Evolutionary conservation across 495 filamentous ascomycete genomes (phyloP).

Genomic region (Penicillium subrubescens): DNA sequence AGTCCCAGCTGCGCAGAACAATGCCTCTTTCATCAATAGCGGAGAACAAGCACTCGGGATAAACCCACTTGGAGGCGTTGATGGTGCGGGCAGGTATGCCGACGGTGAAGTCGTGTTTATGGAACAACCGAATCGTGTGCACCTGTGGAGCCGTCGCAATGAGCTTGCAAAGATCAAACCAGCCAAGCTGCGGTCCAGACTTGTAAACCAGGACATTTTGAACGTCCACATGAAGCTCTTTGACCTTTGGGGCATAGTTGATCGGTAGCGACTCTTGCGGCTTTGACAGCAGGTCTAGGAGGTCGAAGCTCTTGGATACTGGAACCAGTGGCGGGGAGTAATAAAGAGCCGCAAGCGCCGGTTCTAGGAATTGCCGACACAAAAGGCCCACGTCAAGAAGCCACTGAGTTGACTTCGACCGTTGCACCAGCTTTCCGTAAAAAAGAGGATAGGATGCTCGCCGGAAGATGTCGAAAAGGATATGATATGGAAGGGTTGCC

Average conservation of each 20-base stretch:
- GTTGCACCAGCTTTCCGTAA: slow-evolving; percentile 41
- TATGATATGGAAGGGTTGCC: slow-evolving; percentile 69
- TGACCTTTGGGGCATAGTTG: slow-evolving; percentile 68
- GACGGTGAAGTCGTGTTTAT: slow-evolving; percentile 38
- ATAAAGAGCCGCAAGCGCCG: slow-evolving; percentile 75
- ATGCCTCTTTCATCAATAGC: slow-evolving; percentile 50
- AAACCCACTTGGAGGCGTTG: slow-evolving; percentile 57
- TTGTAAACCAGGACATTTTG: slow-evolving; percentile 45
- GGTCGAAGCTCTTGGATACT: slow-evolving; percentile 51
- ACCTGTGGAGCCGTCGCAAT: slow-evolving; percentile 47
- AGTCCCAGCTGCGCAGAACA: slow-evolving; percentile 69
- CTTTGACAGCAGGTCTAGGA: slow-evolving; percentile 48
- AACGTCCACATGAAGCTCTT: slow-evolving; percentile 69
- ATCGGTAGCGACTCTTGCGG: slow-evolving; percentile 42
- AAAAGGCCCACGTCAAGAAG: slow-evolving; percentile 60
- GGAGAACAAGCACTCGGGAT: slow-evolving; percentile 60
- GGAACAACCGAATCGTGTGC: slow-evolving; percentile 43
- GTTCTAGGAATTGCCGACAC: slow-evolving; percentile 69
- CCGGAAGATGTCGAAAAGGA: slow-evolving; percentile 69
- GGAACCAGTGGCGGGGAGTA: slow-evolving; percentile 63
- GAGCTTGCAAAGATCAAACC: slow-evolving; percentile 47
- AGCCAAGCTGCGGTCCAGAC: slow-evolving; percentile 45
- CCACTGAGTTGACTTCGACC: slow-evolving; percentile 55
- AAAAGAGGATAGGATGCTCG: slow-evolving; percentile 64
- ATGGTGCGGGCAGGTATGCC: slow-evolving; percentile 34